Base-by-base conservation (phyloP, 495 filamentous ascomycete species). In the Sabuloglossum arenarium region DNA sequence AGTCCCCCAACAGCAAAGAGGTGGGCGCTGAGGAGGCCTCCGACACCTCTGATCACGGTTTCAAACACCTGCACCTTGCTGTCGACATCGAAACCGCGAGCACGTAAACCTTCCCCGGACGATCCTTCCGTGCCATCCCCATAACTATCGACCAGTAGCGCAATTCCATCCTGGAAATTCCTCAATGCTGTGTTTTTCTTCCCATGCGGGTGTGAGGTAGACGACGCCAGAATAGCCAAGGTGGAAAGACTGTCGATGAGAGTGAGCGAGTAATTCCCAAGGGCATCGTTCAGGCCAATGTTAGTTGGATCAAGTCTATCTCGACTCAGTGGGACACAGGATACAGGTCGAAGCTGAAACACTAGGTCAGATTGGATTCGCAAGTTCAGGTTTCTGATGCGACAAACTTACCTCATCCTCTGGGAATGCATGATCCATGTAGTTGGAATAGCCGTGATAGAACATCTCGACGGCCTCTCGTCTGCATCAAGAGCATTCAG, bases 21-120 rank as follows among this genome's bases (percentile, higher is more conserved):
- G 70, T 98, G 91, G 6, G 93, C 87, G 61, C 87, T 94, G 47
- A 98, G 70, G 30, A 98, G 69, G 23, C 91, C 91, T 19, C 93
- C 91, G 53, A 98, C 76, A 28, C 89, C 89, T 59, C 91, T 75
- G 65, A 98, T 98, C 10, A 94, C 88, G 1, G 88, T 95, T 68
- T 98, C 91, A 64, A 98, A 98, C 32, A 98, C 86, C 68, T 98
- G 87, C 9, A 98, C 91, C 67, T 96, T 96, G 67, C 88, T 93
- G 67, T 98, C 90, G 42, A 96, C 72, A 69, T 98, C 88, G 60
- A 97, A 98, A 2, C 88, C 91, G 32, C 84, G 75, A n/a, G 75
- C 79, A 58, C 85, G 74, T 59, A 76, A 73, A 9, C 89, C 89
- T 62, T 77, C 73, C 37, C 84, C 86, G 24, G 73, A 73, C 46